Percentiles rank a stretch among this genome's conserved stretches.
phyloP scores from a whole-genome alignment of 2,329 filamentous ascomycete genomes.

The Xylaria hypoxylon region DNA sequence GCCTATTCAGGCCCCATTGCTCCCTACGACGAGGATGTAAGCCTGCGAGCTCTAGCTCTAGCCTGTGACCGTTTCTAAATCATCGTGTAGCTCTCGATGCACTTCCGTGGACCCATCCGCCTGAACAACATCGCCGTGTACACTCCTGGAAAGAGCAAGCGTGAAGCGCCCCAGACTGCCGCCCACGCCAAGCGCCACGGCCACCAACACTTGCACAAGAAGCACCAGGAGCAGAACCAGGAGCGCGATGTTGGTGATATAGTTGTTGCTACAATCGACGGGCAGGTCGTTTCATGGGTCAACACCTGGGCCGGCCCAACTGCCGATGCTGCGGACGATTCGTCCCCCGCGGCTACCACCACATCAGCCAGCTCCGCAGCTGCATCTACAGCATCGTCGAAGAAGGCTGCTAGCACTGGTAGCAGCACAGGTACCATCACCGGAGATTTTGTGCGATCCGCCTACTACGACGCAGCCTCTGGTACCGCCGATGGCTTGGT shows the following conservation, averaged over 20 bases:
- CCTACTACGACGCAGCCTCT: conserved; percentile 59
- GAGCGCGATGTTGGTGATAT: conserved; percentile 60
- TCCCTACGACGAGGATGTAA: conserved; percentile 77
- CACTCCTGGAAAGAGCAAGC: conserved; percentile 60
- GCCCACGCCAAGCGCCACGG: conserved; percentile 56
- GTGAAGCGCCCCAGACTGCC: conserved; percentile 47
- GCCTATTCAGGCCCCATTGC: conserved; percentile 71
- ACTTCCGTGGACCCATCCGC: conserved; percentile 76
- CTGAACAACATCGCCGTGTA: conserved; percentile 78
- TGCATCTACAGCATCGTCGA: conserved; percentile 26
- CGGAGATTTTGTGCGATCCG: conserved; percentile 56
- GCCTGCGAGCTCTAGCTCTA: conserved; percentile 42
- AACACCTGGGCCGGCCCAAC: conserved; percentile 64
- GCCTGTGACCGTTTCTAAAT: conserved; percentile 27
- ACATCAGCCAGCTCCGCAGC: conserved; percentile 30
- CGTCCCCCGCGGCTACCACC: conserved; percentile 36
- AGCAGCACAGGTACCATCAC: conserved; percentile 33
- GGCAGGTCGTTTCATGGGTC: conserved; percentile 67
- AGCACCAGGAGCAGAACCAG: conserved; percentile 53
- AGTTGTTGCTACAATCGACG: conserved; percentile 70
- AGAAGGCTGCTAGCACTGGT: conserved; percentile 19
- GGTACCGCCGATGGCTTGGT: conserved; percentile 58
- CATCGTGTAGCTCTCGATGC: conserved; percentile 70
- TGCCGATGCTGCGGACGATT: conserved; percentile 39
- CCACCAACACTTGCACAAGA: conserved; percentile 65